Percentiles rank a stretch among this genome's conserved stretches.
Conservation (phyloP, 768 basidiomycete genomes). For the Termitomyces sp. region DNA sequence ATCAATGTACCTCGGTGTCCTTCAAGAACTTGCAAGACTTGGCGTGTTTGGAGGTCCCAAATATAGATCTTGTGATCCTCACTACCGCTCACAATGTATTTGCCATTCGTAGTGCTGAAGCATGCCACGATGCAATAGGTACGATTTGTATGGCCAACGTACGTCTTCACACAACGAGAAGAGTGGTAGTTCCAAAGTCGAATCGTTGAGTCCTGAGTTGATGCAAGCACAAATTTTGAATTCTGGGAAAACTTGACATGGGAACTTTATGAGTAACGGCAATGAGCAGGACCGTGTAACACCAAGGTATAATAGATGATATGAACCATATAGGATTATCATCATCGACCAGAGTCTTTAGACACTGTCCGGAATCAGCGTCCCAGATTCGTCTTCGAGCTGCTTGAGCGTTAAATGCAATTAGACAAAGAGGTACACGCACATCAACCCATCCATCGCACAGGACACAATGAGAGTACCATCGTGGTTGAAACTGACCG, state of each 20-base stretch:
- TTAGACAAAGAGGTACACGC: conserved; percentile 30
- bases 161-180: conserved; percentile 89
- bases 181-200: conserved; percentile 93
- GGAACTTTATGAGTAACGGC: conserved; percentile 42
- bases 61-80: conserved; percentile 87
- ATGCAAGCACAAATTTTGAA: conserved; percentile 81
- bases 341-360: conserved; percentile 95
- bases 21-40: conserved; percentile 68
- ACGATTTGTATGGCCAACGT: conserved; percentile 79
- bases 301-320: background rate
- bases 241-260: conserved; percentile 91
- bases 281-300: conserved; percentile 6
- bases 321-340: conserved; percentile 87
- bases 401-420: conserved; percentile 5
- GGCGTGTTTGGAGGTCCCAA: conserved; percentile 84
- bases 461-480: conserved; percentile 93
- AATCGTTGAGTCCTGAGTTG: conserved; percentile 92
- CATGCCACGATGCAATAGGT: conserved; percentile 75
- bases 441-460: conserved; percentile 98
- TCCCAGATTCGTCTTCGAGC: conserved; percentile 89
- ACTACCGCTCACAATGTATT: conserved; percentile 80
- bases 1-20: conserved; percentile 66
- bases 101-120: conserved; percentile 54
- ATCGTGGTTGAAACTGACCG: conserved; percentile 90
- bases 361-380: conserved; percentile 92